A percentile compares a stretch with the other conserved stretches of the same genome.
These are phyloP conservation scores for Amanita molliuscula DNA, from an alignment of 768 basidiomycete genomes.

Conservation along the genomic window DNA sequence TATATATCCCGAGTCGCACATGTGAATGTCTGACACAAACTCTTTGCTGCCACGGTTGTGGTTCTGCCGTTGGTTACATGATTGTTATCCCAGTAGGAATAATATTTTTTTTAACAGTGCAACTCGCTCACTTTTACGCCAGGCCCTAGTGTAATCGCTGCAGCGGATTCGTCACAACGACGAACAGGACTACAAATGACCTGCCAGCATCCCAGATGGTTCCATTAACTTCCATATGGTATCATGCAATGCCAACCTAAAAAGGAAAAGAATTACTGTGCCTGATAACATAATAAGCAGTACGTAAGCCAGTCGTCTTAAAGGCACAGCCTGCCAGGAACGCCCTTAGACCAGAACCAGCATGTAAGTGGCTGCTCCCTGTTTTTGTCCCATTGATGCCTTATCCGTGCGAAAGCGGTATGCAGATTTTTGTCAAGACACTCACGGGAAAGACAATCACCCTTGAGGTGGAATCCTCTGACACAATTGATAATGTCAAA, in stretches of 20 bases:
- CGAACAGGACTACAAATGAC: constrained; percentile 69
- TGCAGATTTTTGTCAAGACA: constrained; percentile 34
- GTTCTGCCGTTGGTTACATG: constrained; percentile 67
- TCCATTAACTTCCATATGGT: background rate
- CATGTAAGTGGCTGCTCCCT: constrained; percentile 4
- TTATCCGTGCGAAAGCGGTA: constrained; percentile 7
- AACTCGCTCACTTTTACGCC: background rate
- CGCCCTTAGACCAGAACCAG: constrained; percentile 11
- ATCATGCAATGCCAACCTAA: background rate
- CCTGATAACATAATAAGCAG: no score
- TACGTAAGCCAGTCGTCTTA: background rate
- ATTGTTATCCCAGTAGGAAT: constrained; percentile 53
- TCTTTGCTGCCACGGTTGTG: constrained; percentile 74
- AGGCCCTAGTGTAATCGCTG: constrained; percentile 50
- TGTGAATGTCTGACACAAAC: constrained; percentile 84
- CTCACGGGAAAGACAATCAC: constrained; percentile 61
- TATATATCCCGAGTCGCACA: constrained; percentile 48
- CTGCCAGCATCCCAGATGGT: constrained; percentile 21
- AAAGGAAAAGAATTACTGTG: no score
- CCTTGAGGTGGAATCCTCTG: constrained; percentile 63
- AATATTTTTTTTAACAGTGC: background rate
- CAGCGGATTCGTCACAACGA: constrained; percentile 56
- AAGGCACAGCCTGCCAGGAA: background rate
- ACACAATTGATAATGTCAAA: constrained; percentile 71
- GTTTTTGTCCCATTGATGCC: background rate